Evolutionary conservation across 108 stramenopile genomes (phyloP).

Genomic region (Cylindrotheca fusiformis): DNA sequence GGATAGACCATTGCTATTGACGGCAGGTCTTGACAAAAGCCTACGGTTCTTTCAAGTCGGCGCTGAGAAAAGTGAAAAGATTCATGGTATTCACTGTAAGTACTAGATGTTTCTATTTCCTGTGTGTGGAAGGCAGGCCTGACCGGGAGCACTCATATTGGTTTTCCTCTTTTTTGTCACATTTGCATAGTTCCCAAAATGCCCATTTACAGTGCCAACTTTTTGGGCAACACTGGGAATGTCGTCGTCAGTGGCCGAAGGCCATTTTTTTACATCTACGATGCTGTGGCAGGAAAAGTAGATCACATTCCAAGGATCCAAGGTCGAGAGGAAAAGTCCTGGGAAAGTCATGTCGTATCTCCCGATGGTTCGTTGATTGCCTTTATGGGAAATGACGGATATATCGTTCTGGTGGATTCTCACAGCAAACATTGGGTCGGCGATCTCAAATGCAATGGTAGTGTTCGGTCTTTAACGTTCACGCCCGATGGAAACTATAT

Average conservation of each 20-base stretch:
- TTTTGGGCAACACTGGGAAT: constrained; percentile 68
- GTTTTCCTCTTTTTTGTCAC: background rate
- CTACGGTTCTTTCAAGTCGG: constrained; percentile 90
- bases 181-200: constrained; percentile 63
- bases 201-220: constrained; percentile 87
- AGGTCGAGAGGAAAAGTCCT: constrained; percentile 78
- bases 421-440: constrained; percentile 83
- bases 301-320: constrained; percentile 62
- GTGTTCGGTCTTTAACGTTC: constrained; percentile 82
- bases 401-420: constrained; percentile 82
- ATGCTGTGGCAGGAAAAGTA: constrained; percentile 78
- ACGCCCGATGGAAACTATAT: constrained; percentile 75
- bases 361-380: constrained; percentile 82
- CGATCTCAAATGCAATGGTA: constrained; percentile 91
- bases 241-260: constrained; percentile 89
- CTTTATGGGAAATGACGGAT: constrained; percentile 93
- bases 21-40: constrained; percentile 89
- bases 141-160: background rate
- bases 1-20: constrained; percentile 69
- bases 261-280: constrained; percentile 91
- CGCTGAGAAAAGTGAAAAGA: constrained; percentile 70
- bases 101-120: no score
- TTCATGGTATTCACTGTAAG: constrained; percentile 87
- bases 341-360: constrained; percentile 82
- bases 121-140: no score